Percentiles rank a stretch among this genome's conserved stretches.
Conservation (phyloP, 306 rosid genomes). For the Datisca glomerata region DNA sequence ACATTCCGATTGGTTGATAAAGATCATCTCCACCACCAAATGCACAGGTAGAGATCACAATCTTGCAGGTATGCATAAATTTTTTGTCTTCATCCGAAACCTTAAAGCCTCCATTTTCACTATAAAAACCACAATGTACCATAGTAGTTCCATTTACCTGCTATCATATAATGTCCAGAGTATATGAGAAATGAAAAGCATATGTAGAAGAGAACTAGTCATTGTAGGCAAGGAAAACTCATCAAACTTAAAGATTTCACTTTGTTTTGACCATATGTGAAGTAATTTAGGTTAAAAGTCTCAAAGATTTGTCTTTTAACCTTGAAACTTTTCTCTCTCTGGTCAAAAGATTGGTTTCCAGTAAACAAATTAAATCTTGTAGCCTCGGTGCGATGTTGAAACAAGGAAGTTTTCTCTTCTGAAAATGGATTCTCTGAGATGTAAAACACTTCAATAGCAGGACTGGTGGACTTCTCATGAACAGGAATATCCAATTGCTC, state of each 20-base stretch:
- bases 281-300: background rate
- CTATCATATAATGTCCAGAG: constrained; percentile 13
- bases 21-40: constrained; percentile 99
- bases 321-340: constrained; percentile 63
- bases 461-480: constrained; percentile 24
- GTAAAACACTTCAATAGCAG: constrained; percentile 38
- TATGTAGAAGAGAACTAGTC: background rate
- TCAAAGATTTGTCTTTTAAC: constrained; percentile 33
- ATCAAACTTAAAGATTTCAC: background rate
- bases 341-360: constrained; percentile 73
- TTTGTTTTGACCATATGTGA: too few species aligned
- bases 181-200: constrained; percentile 2
- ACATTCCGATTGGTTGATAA: constrained; percentile 95
- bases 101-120: constrained; percentile 64
- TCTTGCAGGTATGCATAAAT: constrained; percentile 57
- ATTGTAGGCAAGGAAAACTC: background rate
- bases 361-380: constrained; percentile 69
- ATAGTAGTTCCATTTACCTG: constrained; percentile 49
- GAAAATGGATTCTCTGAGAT: constrained; percentile 29
- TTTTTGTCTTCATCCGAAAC: constrained; percentile 56
- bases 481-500: constrained; percentile 57
- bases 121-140: constrained; percentile 85
- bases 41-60: constrained; percentile 86
- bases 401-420: constrained; percentile 25
- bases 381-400: constrained; percentile 27